Base-by-base conservation (phyloP, 148 eudicot species). In the Talinum fruticosum region DNA sequence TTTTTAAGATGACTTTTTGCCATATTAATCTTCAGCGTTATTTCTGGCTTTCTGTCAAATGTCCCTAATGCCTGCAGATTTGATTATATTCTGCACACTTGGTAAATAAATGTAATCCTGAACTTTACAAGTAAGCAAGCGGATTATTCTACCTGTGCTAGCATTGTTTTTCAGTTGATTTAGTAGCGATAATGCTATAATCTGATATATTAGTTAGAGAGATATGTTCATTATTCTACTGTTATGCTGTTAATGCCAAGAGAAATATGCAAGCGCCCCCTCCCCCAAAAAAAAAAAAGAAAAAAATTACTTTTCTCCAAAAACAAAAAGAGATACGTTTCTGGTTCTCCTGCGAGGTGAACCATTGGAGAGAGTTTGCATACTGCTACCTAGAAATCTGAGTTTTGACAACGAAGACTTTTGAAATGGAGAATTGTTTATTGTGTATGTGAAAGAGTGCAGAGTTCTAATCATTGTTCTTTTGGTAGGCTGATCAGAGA, bases 401-500 rank as follows among this genome's bases (percentile, higher is more conserved):
- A 10, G 26, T 54, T 53, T 54, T 10, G 8, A 18, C 26, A 18
- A 54, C 8, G 26, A 5, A 21, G 21, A n/a, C 62, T 54, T 54
- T 35, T 68, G 71, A 6, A 68, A 2, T 68, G 71, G 45, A 14
- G n/a, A 68, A 66, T 33, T 32, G 21, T 30, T 14, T 33, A 3
- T 51, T 36, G 15, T 74, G 28, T 6, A 15, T 51, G 54, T 37
- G 47, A 18, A 23, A 57, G 3, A 51, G 61, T 51, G 45, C 30
- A 4, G 13, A 70, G 21, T 30, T 35, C 65, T 68, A 1, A 64
- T 37, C 37, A 41, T 37, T 44, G 68, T 82, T 45, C 77, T 69
- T 80, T 61, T 2, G 72, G 65, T 79, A 87, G 97, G 86, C 81
- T 81, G 85, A 81, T 68, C 71, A 70, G 61, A 82, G 78, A 75